phyloP scores from a whole-genome alignment of 2,329 filamentous ascomycete genomes.

The Annulohypoxylon truncatum region DNA sequence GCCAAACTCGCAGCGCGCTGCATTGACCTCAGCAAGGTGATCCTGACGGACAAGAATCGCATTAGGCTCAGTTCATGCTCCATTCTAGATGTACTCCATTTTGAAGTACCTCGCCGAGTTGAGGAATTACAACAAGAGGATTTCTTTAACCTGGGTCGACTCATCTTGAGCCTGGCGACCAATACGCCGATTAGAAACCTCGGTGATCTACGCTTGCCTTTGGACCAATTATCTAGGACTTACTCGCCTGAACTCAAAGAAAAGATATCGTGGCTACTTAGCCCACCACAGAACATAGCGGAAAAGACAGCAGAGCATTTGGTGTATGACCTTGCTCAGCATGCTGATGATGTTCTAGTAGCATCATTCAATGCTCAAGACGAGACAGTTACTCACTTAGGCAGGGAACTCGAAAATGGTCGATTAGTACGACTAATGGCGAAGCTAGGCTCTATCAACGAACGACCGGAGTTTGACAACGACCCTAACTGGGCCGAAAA shows the following conservation, averaged over 20 bases:
- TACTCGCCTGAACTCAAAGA: slow-evolving; percentile 85
- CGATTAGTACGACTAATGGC: slow-evolving; percentile 81
- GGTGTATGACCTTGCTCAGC: slow-evolving; percentile 79
- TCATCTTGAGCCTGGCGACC: slow-evolving; percentile 85
- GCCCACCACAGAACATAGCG: slow-evolving; percentile 65
- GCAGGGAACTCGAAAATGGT: slow-evolving; percentile 88
- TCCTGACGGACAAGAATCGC: slow-evolving; percentile 90
- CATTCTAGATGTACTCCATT: slow-evolving; percentile 89
- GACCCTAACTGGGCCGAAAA: slow-evolving; percentile 89
- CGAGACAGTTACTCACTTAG: slow-evolving; percentile 76
- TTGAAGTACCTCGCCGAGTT: slow-evolving; percentile 75
- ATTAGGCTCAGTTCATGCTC: slow-evolving; percentile 89
- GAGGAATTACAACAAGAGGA: slow-evolving; percentile 89
- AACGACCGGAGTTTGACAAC: slow-evolving; percentile 85
- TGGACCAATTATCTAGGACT: slow-evolving; percentile 80
- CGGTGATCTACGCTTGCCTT: slow-evolving; percentile 73
- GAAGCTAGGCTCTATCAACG: slow-evolving; percentile 90
- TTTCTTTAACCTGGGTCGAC: slow-evolving; percentile 82
- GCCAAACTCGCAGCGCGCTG: slow-evolving; percentile 85
- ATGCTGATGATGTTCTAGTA: slow-evolving; percentile 81
- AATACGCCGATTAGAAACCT: slow-evolving; percentile 67
- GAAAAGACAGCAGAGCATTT: slow-evolving; percentile 84
- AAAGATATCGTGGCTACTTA: slow-evolving; percentile 84
- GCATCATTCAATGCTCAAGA: slow-evolving; percentile 84
- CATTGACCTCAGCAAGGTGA: slow-evolving; percentile 87